A percentile compares a stretch with the other conserved stretches of the same genome.
Evolutionary conservation across 306 rosid genomes (phyloP).

Genomic region (Psophocarpus tetragonolobus): DNA sequence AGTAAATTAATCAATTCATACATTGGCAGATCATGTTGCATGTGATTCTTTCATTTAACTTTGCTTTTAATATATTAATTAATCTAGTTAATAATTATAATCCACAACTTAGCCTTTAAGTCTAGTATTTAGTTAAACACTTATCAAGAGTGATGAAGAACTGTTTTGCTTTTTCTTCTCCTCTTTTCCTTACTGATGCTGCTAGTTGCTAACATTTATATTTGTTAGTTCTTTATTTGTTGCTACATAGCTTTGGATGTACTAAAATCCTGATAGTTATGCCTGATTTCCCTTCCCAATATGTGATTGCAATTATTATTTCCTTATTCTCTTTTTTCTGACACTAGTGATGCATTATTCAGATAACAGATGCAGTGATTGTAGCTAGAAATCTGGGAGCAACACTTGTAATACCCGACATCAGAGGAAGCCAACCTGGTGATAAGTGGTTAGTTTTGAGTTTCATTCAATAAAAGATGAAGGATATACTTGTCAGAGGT

Average conservation of each 20-base stretch:
- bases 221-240: not conserved
- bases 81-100: not conserved
- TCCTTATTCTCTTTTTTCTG: conserved; percentile 29
- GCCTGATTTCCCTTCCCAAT: not conserved
- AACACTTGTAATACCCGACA: conserved; percentile 79
- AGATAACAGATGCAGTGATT: conserved; percentile 75
- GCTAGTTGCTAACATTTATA: not conserved
- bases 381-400: conserved; percentile 87
- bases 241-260: not conserved
- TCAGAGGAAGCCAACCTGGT: conserved; percentile 81
- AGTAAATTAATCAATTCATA: not conserved
- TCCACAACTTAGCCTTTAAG: not conserved
- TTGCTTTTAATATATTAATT: not conserved
- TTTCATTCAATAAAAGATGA: not conserved
- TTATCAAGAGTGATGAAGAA: not conserved
- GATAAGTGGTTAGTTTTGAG: conserved; percentile 60
- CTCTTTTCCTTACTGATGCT: not conserved
- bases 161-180: not conserved
- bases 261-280: not conserved
- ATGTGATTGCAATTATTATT: not conserved
- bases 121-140: not conserved
- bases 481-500: not conserved
- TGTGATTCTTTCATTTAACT: conserved; percentile 10
- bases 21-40: not conserved
- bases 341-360: conserved; percentile 24